These are phyloP conservation scores for Chrysoporthe puriensis DNA, from an alignment of 2,329 filamentous ascomycete genomes.

Conservation along the genomic window DNA sequence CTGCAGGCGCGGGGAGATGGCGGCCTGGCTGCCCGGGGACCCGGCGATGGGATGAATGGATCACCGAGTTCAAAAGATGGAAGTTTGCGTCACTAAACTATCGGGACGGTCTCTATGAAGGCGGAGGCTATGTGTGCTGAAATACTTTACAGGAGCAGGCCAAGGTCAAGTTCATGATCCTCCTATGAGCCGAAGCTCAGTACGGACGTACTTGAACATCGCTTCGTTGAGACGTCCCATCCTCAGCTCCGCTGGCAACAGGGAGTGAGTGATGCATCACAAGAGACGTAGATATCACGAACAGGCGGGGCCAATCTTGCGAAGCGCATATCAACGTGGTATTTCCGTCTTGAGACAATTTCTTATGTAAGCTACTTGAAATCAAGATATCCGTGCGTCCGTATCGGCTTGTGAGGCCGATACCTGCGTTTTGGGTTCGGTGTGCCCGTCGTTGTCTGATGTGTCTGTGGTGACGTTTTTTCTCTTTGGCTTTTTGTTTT, in stretches of 20 bases:
- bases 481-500: slow-evolving; percentile 8
- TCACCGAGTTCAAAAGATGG: no score
- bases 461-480: slow-evolving; percentile 9
- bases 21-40: background rate
- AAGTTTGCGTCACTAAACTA: no score
- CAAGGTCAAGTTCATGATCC: no score
- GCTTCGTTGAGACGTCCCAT: no score
- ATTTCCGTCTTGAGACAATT: slow-evolving; percentile 28
- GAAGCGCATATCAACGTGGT: slow-evolving; percentile 5
- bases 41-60: background rate
- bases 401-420: background rate
- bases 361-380: slow-evolving; percentile 21
- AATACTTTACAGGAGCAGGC: no score
- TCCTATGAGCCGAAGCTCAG: no score
- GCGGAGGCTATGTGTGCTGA: no score
- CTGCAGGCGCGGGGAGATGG: background rate
- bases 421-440: background rate
- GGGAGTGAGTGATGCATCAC: no score
- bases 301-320: background rate
- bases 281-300: no score
- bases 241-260: no score
- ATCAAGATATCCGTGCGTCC: background rate
- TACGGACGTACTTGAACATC: no score
- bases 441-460: background rate
- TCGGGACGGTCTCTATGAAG: no score